phyloP scores from a whole-genome alignment of 768 basidiomycete species.

The Tricholoma furcatifolium region DNA sequence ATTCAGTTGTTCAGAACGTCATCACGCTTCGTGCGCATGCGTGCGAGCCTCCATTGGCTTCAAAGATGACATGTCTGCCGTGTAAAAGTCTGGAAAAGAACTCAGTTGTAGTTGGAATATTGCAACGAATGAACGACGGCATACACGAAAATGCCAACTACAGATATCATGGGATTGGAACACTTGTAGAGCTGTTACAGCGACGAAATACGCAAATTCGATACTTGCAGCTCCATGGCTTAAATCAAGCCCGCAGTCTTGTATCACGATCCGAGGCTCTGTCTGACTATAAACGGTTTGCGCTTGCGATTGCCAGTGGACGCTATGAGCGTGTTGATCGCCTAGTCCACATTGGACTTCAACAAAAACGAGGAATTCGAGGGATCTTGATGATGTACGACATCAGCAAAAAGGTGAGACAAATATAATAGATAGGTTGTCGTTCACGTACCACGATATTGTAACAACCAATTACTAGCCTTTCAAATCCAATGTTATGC shows the following conservation, averaged over 20 bases:
- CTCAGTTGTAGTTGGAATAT: conserved; percentile 6
- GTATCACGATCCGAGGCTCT: background rate
- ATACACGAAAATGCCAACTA: conserved; percentile 6
- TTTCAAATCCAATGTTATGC: too few relatives aligned
- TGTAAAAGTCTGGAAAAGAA: conserved; percentile 1
- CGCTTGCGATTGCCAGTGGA: conserved; percentile 14
- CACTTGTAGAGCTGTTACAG: conserved; percentile 2
- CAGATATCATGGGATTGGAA: conserved; percentile 10
- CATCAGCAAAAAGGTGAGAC: too few relatives aligned
- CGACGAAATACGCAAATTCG: conserved; percentile 3
- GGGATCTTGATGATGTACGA: conserved; percentile 6
- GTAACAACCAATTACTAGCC: too few relatives aligned
- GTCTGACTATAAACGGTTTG: conserved; percentile 14
- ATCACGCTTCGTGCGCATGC: background rate
- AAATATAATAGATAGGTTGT: too few relatives aligned
- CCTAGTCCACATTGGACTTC: conserved; percentile 5
- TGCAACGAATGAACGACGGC: conserved; percentile 1
- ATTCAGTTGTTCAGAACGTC: background rate
- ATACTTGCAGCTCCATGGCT: conserved; percentile 1
- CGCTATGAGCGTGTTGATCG: conserved; percentile 13
- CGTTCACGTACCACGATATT: too few relatives aligned
- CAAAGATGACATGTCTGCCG: background rate
- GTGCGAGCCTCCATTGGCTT: background rate
- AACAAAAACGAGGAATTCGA: conserved; percentile 6
- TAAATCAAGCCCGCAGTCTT: too few relatives aligned